These are phyloP conservation scores for Ascochyta rabiei DNA, from an alignment of 2,329 filamentous ascomycete genomes.

Conservation along the genomic window DNA sequence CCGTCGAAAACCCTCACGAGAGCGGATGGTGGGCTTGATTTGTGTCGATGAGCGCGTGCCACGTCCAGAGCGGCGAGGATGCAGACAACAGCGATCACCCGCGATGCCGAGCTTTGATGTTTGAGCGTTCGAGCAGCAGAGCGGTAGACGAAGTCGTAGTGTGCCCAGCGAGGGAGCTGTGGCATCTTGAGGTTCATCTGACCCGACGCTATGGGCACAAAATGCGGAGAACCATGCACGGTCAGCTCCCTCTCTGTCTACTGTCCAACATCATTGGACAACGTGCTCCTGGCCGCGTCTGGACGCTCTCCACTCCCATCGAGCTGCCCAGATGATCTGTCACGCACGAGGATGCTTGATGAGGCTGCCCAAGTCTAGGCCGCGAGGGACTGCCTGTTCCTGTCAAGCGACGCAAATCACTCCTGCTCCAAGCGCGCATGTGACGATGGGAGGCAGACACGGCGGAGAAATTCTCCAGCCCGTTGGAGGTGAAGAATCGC, in stretches of 20 bases:
- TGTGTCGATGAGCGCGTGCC: conserved; percentile 14
- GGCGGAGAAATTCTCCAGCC: conserved; percentile 11
- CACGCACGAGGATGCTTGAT: background rate
- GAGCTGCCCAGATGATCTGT: conserved; percentile 4
- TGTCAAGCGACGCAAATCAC: conserved; percentile 6
- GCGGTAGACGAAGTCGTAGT: background rate
- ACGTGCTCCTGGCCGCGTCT: conserved; percentile 5
- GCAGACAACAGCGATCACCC: background rate
- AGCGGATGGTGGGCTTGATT: conserved; percentile 16
- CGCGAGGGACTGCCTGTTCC: conserved; percentile 8
- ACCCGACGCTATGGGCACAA: conserved; percentile 19
- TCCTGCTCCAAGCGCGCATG: conserved; percentile 8
- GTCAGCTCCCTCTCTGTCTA: conserved; percentile 1
- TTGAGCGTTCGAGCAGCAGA: background rate
- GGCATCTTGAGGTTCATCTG: conserved; percentile 11
- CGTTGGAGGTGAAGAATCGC: background rate
- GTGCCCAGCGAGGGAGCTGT: conserved; percentile 4
- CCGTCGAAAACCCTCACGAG: conserved; percentile 25
- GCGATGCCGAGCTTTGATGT: background rate
- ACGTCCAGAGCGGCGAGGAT: conserved; percentile 2
- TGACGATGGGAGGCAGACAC: background rate
- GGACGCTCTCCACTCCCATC: conserved; percentile 1
- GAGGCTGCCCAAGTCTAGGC: conserved; percentile 7
- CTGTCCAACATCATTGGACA: conserved; percentile 5
- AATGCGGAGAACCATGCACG: conserved; percentile 16